phyloP scores from a whole-genome alignment of 2,329 filamentous ascomycete species.

The Achaetomium macrosporum region DNA sequence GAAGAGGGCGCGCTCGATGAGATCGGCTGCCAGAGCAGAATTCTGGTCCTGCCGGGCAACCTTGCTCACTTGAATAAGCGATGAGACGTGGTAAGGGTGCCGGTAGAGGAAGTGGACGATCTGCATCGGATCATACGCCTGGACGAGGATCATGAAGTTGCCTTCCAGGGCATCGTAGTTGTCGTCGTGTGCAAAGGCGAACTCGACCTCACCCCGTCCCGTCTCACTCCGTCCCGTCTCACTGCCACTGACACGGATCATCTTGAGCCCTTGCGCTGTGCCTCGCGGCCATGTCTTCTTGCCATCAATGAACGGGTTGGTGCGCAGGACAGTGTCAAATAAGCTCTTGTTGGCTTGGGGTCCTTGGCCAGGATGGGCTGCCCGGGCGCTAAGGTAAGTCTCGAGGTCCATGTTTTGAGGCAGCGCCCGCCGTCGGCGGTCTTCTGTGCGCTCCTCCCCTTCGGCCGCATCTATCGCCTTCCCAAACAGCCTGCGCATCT shows the following conservation, averaged over 20 bases:
- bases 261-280: slow-evolving; percentile 73
- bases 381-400: slow-evolving; percentile 39
- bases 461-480: slow-evolving; percentile 50
- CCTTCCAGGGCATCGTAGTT: slow-evolving; percentile 69
- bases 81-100: slow-evolving; percentile 87
- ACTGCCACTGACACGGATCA: slow-evolving; percentile 51
- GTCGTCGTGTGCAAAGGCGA: slow-evolving; percentile 68
- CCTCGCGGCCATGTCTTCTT: slow-evolving; percentile 82
- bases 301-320: slow-evolving; percentile 80
- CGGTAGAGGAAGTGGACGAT: slow-evolving; percentile 69
- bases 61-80: slow-evolving; percentile 86
- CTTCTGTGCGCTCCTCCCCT: slow-evolving; percentile 44
- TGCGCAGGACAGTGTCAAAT: slow-evolving; percentile 63
- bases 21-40: slow-evolving; percentile 75
- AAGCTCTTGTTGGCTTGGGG: slow-evolving; percentile 60
- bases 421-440: slow-evolving; percentile 32
- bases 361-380: slow-evolving; percentile 28
- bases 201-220: slow-evolving; percentile 53
- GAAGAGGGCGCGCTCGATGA: slow-evolving; percentile 87
- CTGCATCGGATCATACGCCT: slow-evolving; percentile 74
- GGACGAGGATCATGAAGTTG: slow-evolving; percentile 73
- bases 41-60: slow-evolving; percentile 90
- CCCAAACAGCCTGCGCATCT: slow-evolving; percentile 68
- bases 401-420: slow-evolving; percentile 52
- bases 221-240: slow-evolving; percentile 33